Conservation (phyloP, 352 stramenopile species). For the Globisporangium acanthophoron region DNA sequence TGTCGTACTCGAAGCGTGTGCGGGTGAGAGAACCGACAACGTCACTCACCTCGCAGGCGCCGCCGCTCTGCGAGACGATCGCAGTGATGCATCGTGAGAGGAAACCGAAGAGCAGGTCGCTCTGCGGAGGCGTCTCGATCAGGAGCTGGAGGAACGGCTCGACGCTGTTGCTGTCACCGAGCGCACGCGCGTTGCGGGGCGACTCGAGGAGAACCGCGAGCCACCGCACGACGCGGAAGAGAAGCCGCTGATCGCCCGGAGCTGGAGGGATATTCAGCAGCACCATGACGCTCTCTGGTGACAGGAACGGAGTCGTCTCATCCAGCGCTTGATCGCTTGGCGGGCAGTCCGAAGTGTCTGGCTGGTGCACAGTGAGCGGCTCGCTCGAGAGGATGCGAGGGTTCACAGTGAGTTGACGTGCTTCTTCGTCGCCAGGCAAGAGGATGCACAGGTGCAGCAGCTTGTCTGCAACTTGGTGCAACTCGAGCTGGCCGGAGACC, state of each 20-base stretch:
- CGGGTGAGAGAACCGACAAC: background rate
- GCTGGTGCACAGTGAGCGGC: too few species aligned
- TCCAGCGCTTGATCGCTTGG: background rate
- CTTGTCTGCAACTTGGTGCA: conserved; percentile 57
- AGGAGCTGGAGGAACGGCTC: conserved; percentile 31
- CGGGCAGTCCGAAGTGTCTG: background rate
- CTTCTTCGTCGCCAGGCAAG: background rate
- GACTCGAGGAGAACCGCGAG: conserved; percentile 35
- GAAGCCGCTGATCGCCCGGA: conserved; percentile 8
- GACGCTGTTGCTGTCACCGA: conserved; percentile 30
- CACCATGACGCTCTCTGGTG: conserved; percentile 23
- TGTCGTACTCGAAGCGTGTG: too few species aligned
- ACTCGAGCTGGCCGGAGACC: conserved; percentile 17
- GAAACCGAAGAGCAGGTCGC: conserved; percentile 37
- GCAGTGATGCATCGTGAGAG: conserved; percentile 35
- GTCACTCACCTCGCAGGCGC: conserved; percentile 35
- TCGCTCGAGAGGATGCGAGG: conserved; percentile 15
- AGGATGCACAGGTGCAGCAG: conserved; percentile 42
- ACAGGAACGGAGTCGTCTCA: conserved; percentile 21
- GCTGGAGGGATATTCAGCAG: conserved; percentile 25
- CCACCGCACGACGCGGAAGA: conserved; percentile 54
- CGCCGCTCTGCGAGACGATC: conserved; percentile 27
- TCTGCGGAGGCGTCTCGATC: conserved; percentile 11
- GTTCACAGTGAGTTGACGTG: conserved; percentile 5
- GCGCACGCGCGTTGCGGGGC: conserved; percentile 27